Evolutionary conservation across 2,329 filamentous ascomycete genomes (phyloP), one percentile per base, ranked within the genome.

Genomic region (Colletotrichum tamarilloi): DNA sequence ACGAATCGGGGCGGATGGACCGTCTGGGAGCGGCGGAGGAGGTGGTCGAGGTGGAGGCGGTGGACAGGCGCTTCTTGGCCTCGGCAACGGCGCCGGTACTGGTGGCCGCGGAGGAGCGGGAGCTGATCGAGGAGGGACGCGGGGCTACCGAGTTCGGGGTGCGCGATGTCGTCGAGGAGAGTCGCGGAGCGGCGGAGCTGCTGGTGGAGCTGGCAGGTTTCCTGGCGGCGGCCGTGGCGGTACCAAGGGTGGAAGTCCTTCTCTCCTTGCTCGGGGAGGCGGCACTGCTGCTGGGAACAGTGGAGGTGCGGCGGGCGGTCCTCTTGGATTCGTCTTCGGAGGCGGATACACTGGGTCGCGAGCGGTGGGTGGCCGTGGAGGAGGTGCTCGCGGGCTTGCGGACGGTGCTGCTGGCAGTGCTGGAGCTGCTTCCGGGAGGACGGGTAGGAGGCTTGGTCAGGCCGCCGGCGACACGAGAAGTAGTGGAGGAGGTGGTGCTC

Each of bases 61-160:
- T 85, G 11, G 90, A 91, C 22, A 92, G 81, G 35, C 90, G 85
- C 82, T 91, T 92, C 78, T 86, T 89, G 22, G 86, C 84, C 56
- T 89, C 86, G 49, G 86, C 82, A 2, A 86, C 83, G 7, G 83
- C 73, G 30, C 85, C 79, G 11, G 83, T 77, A 57, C 85, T 79
- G 11, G 83, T 77, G 58, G 80, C 77, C 59, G 79, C 74, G 22
- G 84, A 81, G 2, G 70, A 71, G 26, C 68, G 67, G 24, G 62
- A 58, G 49, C 83, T 80, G 28, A 82, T 80, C 26, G 83, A 70
- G 11, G 77, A 73, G 7, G 76, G 73, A 8, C 76, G 74, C 1
- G 72, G 72, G 30, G 72, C 56, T 53, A 58, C 77, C 3, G 81
- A 76, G 60, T 62, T 70, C 19, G 67, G 63, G 67, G 60, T 59